Conservation (phyloP, 2,329 filamentous ascomycete species). For the Plenodomus lindquistii region DNA sequence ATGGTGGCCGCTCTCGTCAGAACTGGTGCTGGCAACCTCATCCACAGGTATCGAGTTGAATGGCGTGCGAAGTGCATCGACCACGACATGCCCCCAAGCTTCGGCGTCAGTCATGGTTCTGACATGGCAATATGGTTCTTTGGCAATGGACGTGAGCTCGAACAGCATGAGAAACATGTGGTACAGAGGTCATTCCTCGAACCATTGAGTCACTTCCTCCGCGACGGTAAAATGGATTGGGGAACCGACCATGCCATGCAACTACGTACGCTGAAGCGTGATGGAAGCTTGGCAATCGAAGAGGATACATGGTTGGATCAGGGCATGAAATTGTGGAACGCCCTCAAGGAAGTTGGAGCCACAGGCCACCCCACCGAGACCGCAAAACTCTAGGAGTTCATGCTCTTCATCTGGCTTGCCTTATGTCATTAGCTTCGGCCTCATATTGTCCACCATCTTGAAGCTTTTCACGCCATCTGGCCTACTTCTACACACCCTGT, state of each 20-base stretch:
- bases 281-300: conserved; percentile 54
- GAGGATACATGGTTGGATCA: conserved; percentile 53
- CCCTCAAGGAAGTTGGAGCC: conserved; percentile 32
- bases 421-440: conserved; percentile 8
- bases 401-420: background rate
- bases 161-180: conserved; percentile 49
- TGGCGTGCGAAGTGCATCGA: conserved; percentile 56
- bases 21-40: conserved; percentile 49
- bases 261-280: conserved; percentile 50
- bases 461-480: conserved; percentile 21
- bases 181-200: conserved; percentile 45
- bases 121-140: conserved; percentile 62
- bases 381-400: conserved; percentile 10
- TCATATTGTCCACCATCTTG: conserved; percentile 24
- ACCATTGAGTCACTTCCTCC: conserved; percentile 47
- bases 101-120: conserved; percentile 59
- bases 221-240: conserved; percentile 48
- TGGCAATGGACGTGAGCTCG: conserved; percentile 53
- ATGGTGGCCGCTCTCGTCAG: conserved; percentile 52
- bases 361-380: conserved; percentile 8
- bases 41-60: conserved; percentile 60
- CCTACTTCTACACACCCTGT: conserved; percentile 2
- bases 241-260: conserved; percentile 40
- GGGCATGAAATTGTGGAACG: conserved; percentile 54
- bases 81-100: conserved; percentile 47